These are phyloP conservation scores for Mycosphaerella sp. DNA, from an alignment of 2,329 filamentous ascomycete species.

Conservation along the genomic window DNA sequence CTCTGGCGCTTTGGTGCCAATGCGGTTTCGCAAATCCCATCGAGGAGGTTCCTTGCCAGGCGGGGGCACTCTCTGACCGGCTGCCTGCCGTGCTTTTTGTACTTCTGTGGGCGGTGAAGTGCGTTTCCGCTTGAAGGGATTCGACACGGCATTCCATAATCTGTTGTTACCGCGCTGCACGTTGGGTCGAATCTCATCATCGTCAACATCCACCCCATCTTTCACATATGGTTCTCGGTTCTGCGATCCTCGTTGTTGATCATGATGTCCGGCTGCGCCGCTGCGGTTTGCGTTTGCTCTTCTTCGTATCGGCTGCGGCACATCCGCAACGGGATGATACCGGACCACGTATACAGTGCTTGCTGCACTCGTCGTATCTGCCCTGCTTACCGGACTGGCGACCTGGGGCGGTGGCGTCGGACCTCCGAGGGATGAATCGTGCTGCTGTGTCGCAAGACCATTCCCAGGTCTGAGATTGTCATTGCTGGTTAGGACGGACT, in stretches of 20 bases:
- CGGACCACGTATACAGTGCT: conserved; percentile 60
- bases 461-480: conserved; percentile 7
- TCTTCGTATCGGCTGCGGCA: conserved; percentile 36
- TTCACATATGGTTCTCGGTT: conserved; percentile 19
- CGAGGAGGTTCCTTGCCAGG: conserved; percentile 41
- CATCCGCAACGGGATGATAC: conserved; percentile 51
- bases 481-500: conserved; percentile 16
- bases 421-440: conserved; percentile 10
- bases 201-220: conserved; percentile 24
- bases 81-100: conserved; percentile 42
- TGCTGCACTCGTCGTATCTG: conserved; percentile 56
- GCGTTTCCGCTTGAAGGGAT: conserved; percentile 54
- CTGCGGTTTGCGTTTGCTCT: conserved; percentile 19
- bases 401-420: conserved; percentile 43
- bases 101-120: conserved; percentile 56
- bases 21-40: conserved; percentile 41
- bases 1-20: conserved; percentile 47
- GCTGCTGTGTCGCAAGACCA: conserved; percentile 2
- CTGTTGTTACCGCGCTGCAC: conserved; percentile 30
- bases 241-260: conserved; percentile 7
- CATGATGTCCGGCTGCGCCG: conserved; percentile 9
- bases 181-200: conserved; percentile 23
- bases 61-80: conserved; percentile 28
- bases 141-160: conserved; percentile 48
- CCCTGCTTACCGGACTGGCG: conserved; percentile 53